phyloP scores from a whole-genome alignment of 345 rosid species.

The Excoecaria cochinchinensis region DNA sequence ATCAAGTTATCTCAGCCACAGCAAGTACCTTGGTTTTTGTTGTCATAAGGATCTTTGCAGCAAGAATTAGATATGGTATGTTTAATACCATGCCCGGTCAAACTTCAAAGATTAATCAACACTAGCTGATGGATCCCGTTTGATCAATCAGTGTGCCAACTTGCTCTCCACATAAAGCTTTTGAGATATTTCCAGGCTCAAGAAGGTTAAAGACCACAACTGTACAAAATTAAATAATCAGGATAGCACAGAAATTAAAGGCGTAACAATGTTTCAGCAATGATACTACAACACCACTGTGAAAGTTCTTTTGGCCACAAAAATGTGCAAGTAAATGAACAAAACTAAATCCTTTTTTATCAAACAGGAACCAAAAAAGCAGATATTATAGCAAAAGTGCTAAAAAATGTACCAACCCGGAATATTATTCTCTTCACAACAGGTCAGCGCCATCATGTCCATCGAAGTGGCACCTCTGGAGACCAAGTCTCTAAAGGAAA shows the following conservation, averaged over 20 bases:
- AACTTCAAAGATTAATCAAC: neutral
- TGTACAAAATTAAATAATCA: constrained; percentile 5
- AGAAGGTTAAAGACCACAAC: constrained; percentile 14
- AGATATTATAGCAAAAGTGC: neutral
- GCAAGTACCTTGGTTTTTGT: neutral
- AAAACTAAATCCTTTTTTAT: neutral
- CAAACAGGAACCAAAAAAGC: neutral
- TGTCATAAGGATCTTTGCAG: neutral
- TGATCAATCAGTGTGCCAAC: constrained; percentile 12
- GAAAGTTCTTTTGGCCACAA: neutral
- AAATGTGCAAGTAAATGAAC: neutral
- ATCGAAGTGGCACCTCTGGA: constrained; percentile 67
- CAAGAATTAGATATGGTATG: neutral
- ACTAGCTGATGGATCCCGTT: constrained; percentile 10
- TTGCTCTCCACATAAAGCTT: constrained; percentile 12
- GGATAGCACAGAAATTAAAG: neutral
- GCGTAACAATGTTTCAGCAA: neutral
- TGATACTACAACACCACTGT: neutral
- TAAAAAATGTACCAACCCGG: constrained; percentile 50
- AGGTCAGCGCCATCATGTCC: constrained; percentile 79
- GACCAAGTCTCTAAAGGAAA: constrained; percentile 63
- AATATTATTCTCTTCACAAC: constrained; percentile 79
- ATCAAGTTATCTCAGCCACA: neutral
- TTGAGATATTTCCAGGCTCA: constrained; percentile 11
- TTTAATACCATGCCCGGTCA: neutral